Evolutionary conservation across 805 yeast genomes (phyloP).

Genomic region (Cyberlindnera mycetangii): DNA sequence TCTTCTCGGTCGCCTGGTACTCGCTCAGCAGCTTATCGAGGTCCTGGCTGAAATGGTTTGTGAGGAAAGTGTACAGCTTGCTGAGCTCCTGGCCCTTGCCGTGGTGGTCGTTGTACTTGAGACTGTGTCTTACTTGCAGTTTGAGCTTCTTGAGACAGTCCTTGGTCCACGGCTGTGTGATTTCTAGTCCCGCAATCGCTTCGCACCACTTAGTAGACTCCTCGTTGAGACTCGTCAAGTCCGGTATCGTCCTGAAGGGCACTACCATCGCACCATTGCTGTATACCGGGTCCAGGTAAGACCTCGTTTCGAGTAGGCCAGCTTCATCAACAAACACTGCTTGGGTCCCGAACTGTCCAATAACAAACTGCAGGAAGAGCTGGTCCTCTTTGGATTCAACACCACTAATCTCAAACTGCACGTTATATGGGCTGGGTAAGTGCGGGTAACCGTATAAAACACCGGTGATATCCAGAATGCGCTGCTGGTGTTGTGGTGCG

Average conservation of each 20-base stretch:
- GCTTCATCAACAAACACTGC: background rate
- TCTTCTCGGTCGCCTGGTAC: background rate
- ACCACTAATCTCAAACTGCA: slow-evolving; percentile 1
- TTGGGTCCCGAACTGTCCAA: background rate
- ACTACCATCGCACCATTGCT: background rate
- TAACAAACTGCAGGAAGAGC: background rate
- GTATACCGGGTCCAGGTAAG: background rate
- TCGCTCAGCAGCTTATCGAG: background rate
- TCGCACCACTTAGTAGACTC: too few relatives aligned
- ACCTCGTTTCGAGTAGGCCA: background rate
- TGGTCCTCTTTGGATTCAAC: background rate
- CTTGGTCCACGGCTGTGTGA: background rate
- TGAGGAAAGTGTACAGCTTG: background rate
- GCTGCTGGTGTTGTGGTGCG: background rate
- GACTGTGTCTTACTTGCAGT: background rate
- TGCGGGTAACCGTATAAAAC: background rate
- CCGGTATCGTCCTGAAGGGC: slow-evolving; percentile 7
- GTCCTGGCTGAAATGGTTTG: background rate
- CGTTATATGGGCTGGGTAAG: slow-evolving; percentile 5
- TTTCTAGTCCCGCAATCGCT: too few relatives aligned
- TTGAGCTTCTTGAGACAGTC: background rate
- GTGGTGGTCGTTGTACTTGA: background rate
- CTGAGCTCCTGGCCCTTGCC: background rate
- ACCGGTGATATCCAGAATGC: background rate
- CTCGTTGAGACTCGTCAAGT: slow-evolving; percentile 1